phyloP scores from a whole-genome alignment of 306 rosid species.

The Malus asiatica region DNA sequence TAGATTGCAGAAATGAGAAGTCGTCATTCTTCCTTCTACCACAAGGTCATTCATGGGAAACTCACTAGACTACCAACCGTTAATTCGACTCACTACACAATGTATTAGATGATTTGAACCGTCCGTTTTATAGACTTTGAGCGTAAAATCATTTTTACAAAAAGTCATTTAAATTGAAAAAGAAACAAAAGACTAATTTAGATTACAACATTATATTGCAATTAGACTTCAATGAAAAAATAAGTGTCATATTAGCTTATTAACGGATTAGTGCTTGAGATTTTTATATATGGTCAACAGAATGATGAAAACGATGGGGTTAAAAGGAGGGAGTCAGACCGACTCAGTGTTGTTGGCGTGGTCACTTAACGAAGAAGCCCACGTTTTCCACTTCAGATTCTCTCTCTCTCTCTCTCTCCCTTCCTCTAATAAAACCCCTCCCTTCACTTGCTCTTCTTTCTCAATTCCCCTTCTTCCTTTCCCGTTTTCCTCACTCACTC shows the following conservation, averaged over 20 bases:
- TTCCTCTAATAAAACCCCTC: conserved; percentile 17
- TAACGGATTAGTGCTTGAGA: too few relatives aligned
- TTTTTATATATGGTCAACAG: not conserved
- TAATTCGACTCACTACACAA: not conserved
- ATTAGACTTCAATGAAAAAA: not conserved
- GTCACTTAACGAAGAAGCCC: not conserved
- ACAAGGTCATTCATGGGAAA: too few relatives aligned
- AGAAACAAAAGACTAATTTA: too few relatives aligned
- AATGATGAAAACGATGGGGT: not conserved
- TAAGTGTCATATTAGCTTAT: too few relatives aligned
- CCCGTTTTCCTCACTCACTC: not conserved
- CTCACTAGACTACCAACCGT: too few relatives aligned
- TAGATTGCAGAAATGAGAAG: not conserved
- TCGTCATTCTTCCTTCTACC: not conserved
- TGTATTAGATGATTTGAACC: not conserved
- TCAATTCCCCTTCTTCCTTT: not conserved
- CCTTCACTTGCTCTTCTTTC: not conserved
- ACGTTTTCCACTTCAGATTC: not conserved
- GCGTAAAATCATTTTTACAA: too few relatives aligned
- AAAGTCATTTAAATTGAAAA: too few relatives aligned
- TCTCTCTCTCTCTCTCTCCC: not conserved
- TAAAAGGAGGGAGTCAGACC: not conserved
- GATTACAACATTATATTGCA: too few relatives aligned
- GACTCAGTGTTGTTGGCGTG: not conserved
- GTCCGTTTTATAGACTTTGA: too few relatives aligned